These are phyloP conservation scores for Fusarium siculi DNA, from an alignment of 2,329 filamentous ascomycete species.

Conservation along the genomic window DNA sequence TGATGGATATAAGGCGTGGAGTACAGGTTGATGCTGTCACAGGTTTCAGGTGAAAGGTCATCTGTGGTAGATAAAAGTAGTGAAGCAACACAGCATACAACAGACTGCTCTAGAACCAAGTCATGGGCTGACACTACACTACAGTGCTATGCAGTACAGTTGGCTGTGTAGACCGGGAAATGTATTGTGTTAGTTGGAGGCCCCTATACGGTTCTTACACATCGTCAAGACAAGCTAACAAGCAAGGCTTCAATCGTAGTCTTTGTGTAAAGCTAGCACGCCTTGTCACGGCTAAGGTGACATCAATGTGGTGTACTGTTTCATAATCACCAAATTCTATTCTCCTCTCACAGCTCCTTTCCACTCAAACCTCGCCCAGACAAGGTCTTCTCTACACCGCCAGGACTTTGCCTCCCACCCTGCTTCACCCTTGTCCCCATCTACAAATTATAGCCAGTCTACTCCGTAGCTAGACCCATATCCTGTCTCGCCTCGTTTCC, in stretches of 20 bases:
- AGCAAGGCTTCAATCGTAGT: too few relatives aligned
- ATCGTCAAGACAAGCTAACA: not conserved
- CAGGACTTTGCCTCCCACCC: not conserved
- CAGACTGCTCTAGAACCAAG: not conserved
- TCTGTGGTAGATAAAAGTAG: not conserved
- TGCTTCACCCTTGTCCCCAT: not conserved
- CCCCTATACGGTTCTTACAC: not conserved
- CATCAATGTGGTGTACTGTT: not conserved
- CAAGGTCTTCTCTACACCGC: not conserved
- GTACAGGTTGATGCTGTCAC: not conserved
- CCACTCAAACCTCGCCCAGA: not conserved
- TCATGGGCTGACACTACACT: not conserved
- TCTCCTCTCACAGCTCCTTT: not conserved
- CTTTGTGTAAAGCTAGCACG: not conserved
- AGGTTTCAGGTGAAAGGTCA: not conserved
- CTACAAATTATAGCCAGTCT: not conserved
- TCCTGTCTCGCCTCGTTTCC: slow-evolving; percentile 10
- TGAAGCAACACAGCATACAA: not conserved
- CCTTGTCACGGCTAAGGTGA: not conserved
- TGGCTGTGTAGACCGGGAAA: not conserved
- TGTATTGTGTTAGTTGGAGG: not conserved
- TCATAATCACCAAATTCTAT: not conserved
- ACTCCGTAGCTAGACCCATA: not conserved
- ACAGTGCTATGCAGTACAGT: not conserved
- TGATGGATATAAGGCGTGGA: slow-evolving; percentile 8